A percentile compares a stretch with the other conserved stretches of the same genome.
phyloP scores from a whole-genome alignment of 805 yeast species.

The Sugiyamaella qingdaonensis region DNA sequence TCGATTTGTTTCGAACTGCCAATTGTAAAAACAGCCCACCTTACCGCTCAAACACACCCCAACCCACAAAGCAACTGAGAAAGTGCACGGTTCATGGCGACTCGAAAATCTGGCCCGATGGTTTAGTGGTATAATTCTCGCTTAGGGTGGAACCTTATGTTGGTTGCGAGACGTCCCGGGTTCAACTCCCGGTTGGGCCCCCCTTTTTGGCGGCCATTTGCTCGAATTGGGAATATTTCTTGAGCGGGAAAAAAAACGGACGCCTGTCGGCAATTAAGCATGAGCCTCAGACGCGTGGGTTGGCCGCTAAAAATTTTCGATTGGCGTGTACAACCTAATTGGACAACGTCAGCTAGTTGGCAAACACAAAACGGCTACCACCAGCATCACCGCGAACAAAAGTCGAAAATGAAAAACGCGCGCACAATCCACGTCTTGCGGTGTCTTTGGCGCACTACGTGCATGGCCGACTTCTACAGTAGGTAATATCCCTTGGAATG shows the following conservation, averaged over 20 bases:
- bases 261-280: neutral
- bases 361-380: neutral
- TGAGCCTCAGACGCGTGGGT: neutral
- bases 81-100: neutral
- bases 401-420: neutral
- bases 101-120: conserved; percentile 28
- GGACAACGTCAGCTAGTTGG: no score
- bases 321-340: no score
- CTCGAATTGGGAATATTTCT: neutral
- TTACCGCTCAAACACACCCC: no score
- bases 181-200: conserved; percentile 38
- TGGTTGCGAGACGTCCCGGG: conserved; percentile 37
- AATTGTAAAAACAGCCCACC: no score
- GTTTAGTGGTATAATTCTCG: conserved; percentile 37
- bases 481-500: neutral
- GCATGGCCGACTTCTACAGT: neutral
- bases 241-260: neutral
- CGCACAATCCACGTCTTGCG: neutral
- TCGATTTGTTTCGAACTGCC: no score
- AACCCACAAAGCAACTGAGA: no score
- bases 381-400: neutral
- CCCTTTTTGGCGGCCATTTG: conserved; percentile 11
- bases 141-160: conserved; percentile 32
- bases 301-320: neutral
- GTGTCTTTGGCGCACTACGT: neutral